A percentile compares a stretch with the other conserved stretches of the same genome.
Conservation (phyloP, 1,284 basidiomycete genomes). For the Cystobasidium sp. region DNA sequence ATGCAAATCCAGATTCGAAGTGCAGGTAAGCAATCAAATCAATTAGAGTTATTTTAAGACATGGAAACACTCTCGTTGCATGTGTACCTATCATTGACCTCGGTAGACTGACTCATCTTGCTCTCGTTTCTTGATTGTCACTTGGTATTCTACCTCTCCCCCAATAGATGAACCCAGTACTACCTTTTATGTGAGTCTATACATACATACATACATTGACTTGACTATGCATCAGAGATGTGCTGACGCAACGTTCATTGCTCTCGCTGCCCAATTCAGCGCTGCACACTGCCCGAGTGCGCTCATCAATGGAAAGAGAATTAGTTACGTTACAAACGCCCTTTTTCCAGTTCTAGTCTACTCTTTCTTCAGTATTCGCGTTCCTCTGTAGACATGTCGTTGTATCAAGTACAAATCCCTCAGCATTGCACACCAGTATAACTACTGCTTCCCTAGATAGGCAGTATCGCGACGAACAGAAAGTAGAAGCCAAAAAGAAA, state of each 20-base stretch:
- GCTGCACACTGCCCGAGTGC: constrained; percentile 53
- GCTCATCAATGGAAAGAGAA: constrained; percentile 55
- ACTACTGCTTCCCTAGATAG: no score
- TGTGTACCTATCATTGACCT: no score
- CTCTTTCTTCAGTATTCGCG: neutral
- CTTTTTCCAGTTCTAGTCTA: neutral
- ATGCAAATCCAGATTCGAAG: constrained; percentile 95
- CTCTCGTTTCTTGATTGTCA: no score
- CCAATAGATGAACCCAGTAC: constrained; percentile 86
- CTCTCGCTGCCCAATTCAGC: no score
- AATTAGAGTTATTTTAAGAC: no score
- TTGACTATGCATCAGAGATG: no score
- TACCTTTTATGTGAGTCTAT: constrained; percentile 67
- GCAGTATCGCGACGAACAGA: no score
- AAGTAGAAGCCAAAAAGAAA: no score
- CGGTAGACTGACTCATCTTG: no score
- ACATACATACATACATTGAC: neutral
- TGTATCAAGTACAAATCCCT: neutral
- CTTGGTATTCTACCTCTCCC: no score
- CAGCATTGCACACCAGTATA: no score
- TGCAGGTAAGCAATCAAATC: constrained; percentile 61
- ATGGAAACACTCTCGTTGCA: no score
- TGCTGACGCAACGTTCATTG: neutral
- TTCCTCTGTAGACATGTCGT: neutral
- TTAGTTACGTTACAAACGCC: constrained; percentile 30